These are phyloP conservation scores for Termitomyces sp. DNA, from an alignment of 768 basidiomycete species.

Conservation along the genomic window DNA sequence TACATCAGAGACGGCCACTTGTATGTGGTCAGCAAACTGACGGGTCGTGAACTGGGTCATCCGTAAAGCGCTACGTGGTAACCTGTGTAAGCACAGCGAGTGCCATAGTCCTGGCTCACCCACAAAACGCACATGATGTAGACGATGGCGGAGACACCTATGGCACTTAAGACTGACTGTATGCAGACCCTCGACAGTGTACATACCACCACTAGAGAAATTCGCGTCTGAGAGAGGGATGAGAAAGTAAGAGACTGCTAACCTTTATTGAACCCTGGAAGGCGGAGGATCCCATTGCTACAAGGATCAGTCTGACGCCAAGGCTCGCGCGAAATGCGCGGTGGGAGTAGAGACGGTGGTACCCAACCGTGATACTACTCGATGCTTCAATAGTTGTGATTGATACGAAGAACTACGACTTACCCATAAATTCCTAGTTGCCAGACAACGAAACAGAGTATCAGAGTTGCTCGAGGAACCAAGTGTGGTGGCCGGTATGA, in stretches of 20 bases:
- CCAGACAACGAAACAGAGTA: conserved; percentile 56
- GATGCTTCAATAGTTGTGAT: background rate
- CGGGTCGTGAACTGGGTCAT: conserved; percentile 1
- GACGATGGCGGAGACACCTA: conserved; percentile 2
- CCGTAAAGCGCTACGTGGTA: background rate
- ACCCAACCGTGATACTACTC: conserved; percentile 65
- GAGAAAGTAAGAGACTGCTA: conserved; percentile 1
- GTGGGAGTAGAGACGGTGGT: conserved; percentile 78
- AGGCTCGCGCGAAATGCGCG: conserved; percentile 56
- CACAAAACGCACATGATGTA: background rate
- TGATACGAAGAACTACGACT: conserved; percentile 14
- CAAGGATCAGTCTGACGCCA: conserved; percentile 51
- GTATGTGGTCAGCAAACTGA: background rate
- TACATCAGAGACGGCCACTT: background rate
- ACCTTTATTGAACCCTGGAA: conserved; percentile 82
- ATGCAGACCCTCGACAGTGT: background rate
- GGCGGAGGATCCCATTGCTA: conserved; percentile 62
- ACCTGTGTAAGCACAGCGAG: background rate
- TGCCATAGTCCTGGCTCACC: background rate
- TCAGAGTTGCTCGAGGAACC: conserved; percentile 38
- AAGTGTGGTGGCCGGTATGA: conserved; percentile 41
- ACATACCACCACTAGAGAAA: background rate
- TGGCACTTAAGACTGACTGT: background rate
- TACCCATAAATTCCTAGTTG: conserved; percentile 70
- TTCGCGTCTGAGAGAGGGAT: background rate